Percentiles rank a stretch among this genome's conserved stretches.
phyloP scores from a whole-genome alignment of 306 rosid genomes.

The Prunus padus region DNA sequence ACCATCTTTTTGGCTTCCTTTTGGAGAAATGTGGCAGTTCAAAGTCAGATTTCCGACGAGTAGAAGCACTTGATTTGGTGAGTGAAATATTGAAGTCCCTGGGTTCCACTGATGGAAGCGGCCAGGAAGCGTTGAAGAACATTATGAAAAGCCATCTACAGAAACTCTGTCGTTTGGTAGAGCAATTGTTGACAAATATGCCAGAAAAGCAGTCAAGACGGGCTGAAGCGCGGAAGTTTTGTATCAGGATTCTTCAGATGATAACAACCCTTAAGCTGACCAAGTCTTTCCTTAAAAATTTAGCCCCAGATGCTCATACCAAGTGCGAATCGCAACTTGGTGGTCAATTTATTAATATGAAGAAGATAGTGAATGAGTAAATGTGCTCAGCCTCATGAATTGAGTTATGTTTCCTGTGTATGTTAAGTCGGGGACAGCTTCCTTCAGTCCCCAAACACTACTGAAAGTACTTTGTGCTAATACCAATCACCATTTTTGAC shows the following conservation, averaged over 20 bases:
- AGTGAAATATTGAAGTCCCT: constrained; percentile 57
- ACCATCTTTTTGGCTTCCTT: constrained; percentile 52
- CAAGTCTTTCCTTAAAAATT: constrained; percentile 42
- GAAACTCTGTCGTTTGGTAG: constrained; percentile 48
- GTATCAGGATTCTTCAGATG: constrained; percentile 49
- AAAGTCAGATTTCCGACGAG: constrained; percentile 72
- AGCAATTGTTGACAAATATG: constrained; percentile 62
- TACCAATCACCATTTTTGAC: constrained; percentile 11
- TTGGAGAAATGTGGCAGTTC: constrained; percentile 66
- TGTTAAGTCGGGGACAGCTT: neutral
- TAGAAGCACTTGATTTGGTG: constrained; percentile 75
- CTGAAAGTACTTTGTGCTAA: constrained; percentile 5
- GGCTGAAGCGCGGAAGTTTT: constrained; percentile 61
- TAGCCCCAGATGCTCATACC: constrained; percentile 51
- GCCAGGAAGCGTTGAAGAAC: constrained; percentile 44
- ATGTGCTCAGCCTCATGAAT: neutral
- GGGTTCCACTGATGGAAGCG: constrained; percentile 34
- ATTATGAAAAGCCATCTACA: constrained; percentile 48
- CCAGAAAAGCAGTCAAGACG: constrained; percentile 67
- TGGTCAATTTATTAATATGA: constrained; percentile 47
- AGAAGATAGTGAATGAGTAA: constrained; percentile 20
- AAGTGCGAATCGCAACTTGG: constrained; percentile 65
- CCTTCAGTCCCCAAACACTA: neutral
- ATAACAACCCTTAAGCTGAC: constrained; percentile 44
- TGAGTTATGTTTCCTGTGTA: neutral